phyloP scores from a whole-genome alignment of 352 stramenopile species.

The Globisporangium acanthophoron region DNA sequence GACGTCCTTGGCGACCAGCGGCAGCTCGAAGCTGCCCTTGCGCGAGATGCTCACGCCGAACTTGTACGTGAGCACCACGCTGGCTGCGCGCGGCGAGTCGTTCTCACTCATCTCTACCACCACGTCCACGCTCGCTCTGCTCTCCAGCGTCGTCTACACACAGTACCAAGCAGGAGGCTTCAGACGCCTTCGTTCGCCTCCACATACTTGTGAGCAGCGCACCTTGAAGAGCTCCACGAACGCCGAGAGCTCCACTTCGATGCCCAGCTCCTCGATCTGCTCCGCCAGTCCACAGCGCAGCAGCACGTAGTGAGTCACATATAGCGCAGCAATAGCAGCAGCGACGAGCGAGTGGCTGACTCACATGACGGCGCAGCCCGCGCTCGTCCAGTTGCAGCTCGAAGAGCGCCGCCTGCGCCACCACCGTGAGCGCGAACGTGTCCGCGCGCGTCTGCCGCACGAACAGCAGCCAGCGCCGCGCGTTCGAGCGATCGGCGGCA shows the following conservation, averaged over 20 bases:
- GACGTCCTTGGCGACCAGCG: constrained; percentile 21
- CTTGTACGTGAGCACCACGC: constrained; percentile 52
- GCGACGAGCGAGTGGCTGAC: background rate
- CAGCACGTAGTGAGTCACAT: background rate
- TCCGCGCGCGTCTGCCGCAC: constrained; percentile 14
- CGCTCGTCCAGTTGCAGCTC: constrained; percentile 21
- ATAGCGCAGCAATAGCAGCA: background rate
- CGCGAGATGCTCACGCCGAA: constrained; percentile 51
- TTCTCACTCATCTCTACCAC: constrained; percentile 15
- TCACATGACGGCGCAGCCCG: constrained; percentile 5
- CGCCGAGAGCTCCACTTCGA: constrained; percentile 30
- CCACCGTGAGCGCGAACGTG: constrained; percentile 28
- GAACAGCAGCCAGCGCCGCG: constrained; percentile 53
- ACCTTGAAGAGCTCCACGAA: constrained; percentile 40
- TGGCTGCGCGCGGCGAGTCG: constrained; percentile 7
- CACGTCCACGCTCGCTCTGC: constrained; percentile 33
- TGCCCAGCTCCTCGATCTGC: constrained; percentile 52
- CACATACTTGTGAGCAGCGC: background rate
- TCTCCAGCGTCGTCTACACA: constrained; percentile 35
- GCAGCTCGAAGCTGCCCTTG: constrained; percentile 39
- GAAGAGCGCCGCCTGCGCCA: constrained; percentile 27
- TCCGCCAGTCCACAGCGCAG: background rate
- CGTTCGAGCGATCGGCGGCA: background rate
- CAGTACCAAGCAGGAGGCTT: too few species aligned
- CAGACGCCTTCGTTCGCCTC: background rate